Evolutionary conservation across 2,329 filamentous ascomycete species (phyloP), one percentile per base, ranked within the genome.

Genomic region (Lecanosticta acicola): DNA sequence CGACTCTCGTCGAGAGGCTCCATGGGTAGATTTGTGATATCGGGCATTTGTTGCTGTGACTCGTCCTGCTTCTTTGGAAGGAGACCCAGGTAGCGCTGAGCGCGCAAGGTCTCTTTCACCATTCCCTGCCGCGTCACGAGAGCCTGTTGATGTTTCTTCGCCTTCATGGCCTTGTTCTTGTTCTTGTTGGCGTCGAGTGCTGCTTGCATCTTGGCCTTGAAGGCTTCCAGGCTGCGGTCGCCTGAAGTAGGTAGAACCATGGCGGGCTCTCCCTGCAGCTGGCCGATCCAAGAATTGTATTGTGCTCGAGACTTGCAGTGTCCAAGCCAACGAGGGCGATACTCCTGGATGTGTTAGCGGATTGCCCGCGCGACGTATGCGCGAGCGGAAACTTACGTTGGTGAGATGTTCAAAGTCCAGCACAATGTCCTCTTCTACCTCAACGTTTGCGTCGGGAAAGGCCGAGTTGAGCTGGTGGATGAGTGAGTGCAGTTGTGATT

Each of bases 11-110:
- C 67, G 32, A 81, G 56, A 0, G 58, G 59, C 7, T 46, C 39
- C 35, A 54, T 26, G 14, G 29, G 17, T 10, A 56, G 40, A 11
- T 43, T 54, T 48, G 43, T 21, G 20, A 51, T 47, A 43, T 51
- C 48, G 10, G 46, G 58, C 5, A 66, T n/a, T n/a, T n/a, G n/a
- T n/a, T n/a, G 45, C 2, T 43, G 43, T 1, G 45, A 40, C 2
- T 51, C 50, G 1, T 46, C 39, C 10, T 50, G 43, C 21, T 33
- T 48, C 46, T 54, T 54, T 3, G 72, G 65, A n/a, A 77, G 76
- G 19, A 94, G 69, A 3, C 86, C 87, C 1, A 94, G 74, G 57
- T 86, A 87, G 41, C 78, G 71, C 61, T 90, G 84, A 5, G 78
- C 71, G 37, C 83, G 76, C 54, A 80, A 79, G 51, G 86, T 70